Evolutionary conservation across 2,329 filamentous ascomycete genomes (phyloP), one percentile per base, ranked within the genome.

Genomic region (Thermoascus crustaceus): DNA sequence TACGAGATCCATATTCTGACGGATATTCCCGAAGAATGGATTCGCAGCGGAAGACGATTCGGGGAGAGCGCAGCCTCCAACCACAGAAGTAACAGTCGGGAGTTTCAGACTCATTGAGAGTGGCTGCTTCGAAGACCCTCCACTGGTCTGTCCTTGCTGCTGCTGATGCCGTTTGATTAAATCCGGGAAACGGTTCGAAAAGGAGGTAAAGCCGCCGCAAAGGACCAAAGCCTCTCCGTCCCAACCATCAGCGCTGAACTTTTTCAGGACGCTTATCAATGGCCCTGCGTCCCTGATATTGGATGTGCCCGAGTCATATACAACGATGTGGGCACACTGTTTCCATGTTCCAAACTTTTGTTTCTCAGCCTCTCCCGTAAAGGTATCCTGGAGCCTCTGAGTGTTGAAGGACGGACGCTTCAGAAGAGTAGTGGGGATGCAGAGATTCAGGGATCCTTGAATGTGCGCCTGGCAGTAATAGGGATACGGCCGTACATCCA

Each of bases 11-110:
- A 93, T 89, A 45, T 96, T 94, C 58, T 96, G 91, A 27, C 91
- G 79, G 49, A 98, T 96, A 45, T 95, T 96, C 42, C 80, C 79
- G 58, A 96, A 96, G 66, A 98, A 96, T 0, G 89, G 88, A 49
- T 93, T 94, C 0, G 78, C 72, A 1, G 77, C 75, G 40, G 78
- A 78, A 0, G 76, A 72, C 24, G 68, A 67, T 1, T 61, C 52
- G 4, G 91, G 91, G 57, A 96, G 78, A 40, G 78, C 75, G 43
- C 94, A 94, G 5, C 89, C 89, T 39, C 89, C 91, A 39, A 87
- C 83, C n/a, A 94, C 82, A 1, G 85, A 84, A 1, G 81, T 75
- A 24, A 86, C 68, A 11, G 69, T 71, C 10, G 73, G 71, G 4
- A 69, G 59, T 17, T 62, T 60, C 10, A 67, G 61, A 25, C 65